These are phyloP conservation scores for Xylariaceae sp. DNA, from an alignment of 2,329 filamentous ascomycete genomes.

Conservation along the genomic window DNA sequence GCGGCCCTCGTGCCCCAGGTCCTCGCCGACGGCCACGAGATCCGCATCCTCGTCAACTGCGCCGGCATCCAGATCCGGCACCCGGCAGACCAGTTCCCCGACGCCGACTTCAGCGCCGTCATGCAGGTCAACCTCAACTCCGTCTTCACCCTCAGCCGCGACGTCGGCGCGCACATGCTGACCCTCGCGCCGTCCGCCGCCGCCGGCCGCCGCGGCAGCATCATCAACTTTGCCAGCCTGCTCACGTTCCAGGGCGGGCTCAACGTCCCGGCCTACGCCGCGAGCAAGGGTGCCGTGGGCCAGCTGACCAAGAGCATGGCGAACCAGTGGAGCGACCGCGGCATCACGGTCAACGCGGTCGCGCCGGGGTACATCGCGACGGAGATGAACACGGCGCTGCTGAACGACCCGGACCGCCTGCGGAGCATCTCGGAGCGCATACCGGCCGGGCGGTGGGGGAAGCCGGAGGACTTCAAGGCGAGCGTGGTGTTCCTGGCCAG, in stretches of 20 bases:
- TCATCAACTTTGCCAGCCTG: constrained; percentile 82
- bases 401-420: constrained; percentile 65
- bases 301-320: constrained; percentile 81
- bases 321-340: constrained; percentile 80
- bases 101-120: constrained; percentile 73
- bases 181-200: constrained; percentile 41
- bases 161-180: constrained; percentile 77
- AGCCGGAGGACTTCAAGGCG: constrained; percentile 83
- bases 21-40: constrained; percentile 57
- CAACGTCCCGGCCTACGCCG: constrained; percentile 83
- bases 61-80: constrained; percentile 82
- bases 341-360: constrained; percentile 82
- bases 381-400: constrained; percentile 87
- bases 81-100: constrained; percentile 70
- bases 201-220: constrained; percentile 58
- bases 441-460: constrained; percentile 79
- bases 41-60: constrained; percentile 80
- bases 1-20: constrained; percentile 56
- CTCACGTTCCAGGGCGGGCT: constrained; percentile 83
- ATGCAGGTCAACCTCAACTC: constrained; percentile 82
- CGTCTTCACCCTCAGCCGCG: constrained; percentile 74
- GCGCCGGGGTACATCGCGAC: constrained; percentile 88
- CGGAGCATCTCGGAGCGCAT: constrained; percentile 75
- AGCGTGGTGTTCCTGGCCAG: constrained; percentile 73
- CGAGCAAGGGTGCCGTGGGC: constrained; percentile 77